Base-by-base conservation (phyloP, 2,329 filamentous ascomycete genomes). In the Ophiostoma quercus region DNA sequence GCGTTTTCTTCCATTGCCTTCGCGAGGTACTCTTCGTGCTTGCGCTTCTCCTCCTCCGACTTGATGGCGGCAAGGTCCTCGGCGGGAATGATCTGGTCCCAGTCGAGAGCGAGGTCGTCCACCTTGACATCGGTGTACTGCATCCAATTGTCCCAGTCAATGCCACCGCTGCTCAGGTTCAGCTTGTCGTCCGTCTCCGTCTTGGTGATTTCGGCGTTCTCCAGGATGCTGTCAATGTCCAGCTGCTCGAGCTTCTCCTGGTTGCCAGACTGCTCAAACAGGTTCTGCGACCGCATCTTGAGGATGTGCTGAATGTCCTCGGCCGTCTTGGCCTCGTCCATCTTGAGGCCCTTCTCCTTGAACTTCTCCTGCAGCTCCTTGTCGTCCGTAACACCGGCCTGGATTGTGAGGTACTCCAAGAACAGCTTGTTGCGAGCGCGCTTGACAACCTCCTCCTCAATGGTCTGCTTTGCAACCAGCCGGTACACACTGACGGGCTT, bases 61-160 rank as follows among this genome's bases (percentile, higher is more conserved):
- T 96, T 97, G 79, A 98, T 91, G 71, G 89, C 89, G 19, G 94
- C 94, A 22, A 99, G 85, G 76, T 97, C 89, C 8, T 97, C 93
- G 71, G 94, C 93, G 0, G 95, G 96, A 74, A 99, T 98, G 75
- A 99, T 99, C 74, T 98, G 91, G 76, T 99, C 95, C 95, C 95
- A 99, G 74, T 96, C 93, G 34, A 98, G 88, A 73, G 83, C 81
- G 67, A 87, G 82, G 67, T 88, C 85, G 71, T 98, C 92, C 32
- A 98, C 91, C 80, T 98, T 98, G 79, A 98, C 94, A 79, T 99
- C 95, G 0, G 95, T 97, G 76, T 97, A 96, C 77, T 98, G 93
- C 82, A 99, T 89, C 79, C 98, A 99, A 72, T 97, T 96, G 77
- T 97, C 94, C 81, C 95, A 88, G 74, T 88, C 86, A 67, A 88